These are phyloP conservation scores for Suillus fuscotomentosus DNA, from an alignment of 768 basidiomycete genomes.

Conservation along the genomic window DNA sequence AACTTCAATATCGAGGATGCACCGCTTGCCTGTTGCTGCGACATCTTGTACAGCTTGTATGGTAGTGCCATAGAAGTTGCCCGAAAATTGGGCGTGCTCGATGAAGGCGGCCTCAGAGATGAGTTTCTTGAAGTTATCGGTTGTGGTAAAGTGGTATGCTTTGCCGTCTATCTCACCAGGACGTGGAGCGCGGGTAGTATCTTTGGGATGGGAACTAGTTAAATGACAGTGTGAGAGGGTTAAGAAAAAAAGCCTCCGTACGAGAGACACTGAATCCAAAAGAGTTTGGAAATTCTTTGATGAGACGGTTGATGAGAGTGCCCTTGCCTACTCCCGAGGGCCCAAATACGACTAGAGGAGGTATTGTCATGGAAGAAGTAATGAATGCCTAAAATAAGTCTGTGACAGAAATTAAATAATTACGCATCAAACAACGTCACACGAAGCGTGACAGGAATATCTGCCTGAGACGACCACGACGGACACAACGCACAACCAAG, in stretches of 20 bases:
- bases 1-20: constrained; percentile 94
- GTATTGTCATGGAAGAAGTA: background rate
- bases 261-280: constrained; percentile 96
- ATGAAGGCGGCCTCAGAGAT: constrained; percentile 77
- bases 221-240: constrained; percentile 3
- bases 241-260: constrained; percentile 36
- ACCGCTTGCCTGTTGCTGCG: constrained; percentile 66
- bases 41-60: constrained; percentile 73
- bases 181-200: constrained; percentile 86
- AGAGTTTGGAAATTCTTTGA: constrained; percentile 74
- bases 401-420: background rate
- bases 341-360: constrained; percentile 83
- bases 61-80: constrained; percentile 92
- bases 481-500: background rate
- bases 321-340: constrained; percentile 96
- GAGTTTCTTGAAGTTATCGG: constrained; percentile 69
- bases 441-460: constrained; percentile 3
- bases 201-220: constrained; percentile 36
- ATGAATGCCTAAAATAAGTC: background rate
- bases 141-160: constrained; percentile 83
- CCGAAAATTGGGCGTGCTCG: constrained; percentile 91
- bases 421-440: background rate
- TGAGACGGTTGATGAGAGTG: constrained; percentile 81
- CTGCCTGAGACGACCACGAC: background rate
- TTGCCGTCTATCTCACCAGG: constrained; percentile 79